Conservation (phyloP, 2,329 filamentous ascomycete genomes). For the Penicillium decumbens region DNA sequence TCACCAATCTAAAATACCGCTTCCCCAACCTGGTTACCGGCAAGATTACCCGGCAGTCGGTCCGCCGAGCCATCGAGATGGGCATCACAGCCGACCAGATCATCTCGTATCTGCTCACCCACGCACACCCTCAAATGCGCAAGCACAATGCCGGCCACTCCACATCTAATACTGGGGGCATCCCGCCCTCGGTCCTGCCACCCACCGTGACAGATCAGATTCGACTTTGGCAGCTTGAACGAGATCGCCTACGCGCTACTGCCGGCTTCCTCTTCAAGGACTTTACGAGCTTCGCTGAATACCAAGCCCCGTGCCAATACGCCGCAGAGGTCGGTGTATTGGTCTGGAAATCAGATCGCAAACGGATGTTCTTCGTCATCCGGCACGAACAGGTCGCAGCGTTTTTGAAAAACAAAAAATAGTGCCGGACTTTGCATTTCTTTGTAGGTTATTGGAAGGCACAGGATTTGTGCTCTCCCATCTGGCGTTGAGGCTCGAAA, state of each 20-base stretch:
- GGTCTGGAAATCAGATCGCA: conserved; percentile 75
- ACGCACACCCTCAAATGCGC: conserved; percentile 92
- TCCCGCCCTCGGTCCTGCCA: conserved; percentile 65
- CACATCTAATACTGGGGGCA: conserved; percentile 37
- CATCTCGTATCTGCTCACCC: conserved; percentile 82
- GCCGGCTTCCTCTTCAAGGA: conserved; percentile 85
- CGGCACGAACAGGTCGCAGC: conserved; percentile 82
- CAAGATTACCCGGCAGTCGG: conserved; percentile 80
- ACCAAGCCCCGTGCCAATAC: conserved; percentile 52
- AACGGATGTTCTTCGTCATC: conserved; percentile 84
- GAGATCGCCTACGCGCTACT: conserved; percentile 83
- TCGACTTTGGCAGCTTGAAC: conserved; percentile 93
- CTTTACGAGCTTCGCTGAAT: conserved; percentile 68
- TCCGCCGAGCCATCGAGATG: conserved; percentile 77
- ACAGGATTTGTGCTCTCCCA: background rate
- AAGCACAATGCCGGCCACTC: conserved; percentile 48
- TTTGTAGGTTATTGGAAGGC: background rate
- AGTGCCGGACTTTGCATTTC: conserved; percentile 2
- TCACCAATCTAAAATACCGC: conserved; percentile 79
- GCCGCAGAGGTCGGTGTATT: conserved; percentile 87
- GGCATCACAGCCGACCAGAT: conserved; percentile 96
- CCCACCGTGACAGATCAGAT: conserved; percentile 98
- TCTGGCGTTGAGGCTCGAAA: conserved; percentile 11
- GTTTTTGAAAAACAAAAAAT: conserved; percentile 64
- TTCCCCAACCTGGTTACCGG: conserved; percentile 94